Evolutionary conservation across 257 asterid species (phyloP), one percentile per base, ranked within the genome.

Genomic region (Verbascum thapsus): DNA sequence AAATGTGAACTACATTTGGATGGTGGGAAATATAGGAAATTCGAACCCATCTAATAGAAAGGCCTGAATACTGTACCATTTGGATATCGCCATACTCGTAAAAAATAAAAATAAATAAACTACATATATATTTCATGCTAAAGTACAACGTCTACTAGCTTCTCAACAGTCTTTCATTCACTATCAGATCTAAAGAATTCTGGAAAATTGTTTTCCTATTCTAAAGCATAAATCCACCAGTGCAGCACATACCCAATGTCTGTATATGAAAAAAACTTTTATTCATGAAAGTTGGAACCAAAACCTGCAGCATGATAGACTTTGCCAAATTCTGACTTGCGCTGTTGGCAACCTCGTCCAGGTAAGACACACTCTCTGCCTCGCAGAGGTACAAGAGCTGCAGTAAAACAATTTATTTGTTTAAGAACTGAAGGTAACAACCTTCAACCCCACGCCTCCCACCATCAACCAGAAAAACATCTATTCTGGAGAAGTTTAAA

Each of bases 301-400:
- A 63, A 50, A 94, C 98, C 99, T 90, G 85, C 16, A 82, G 73
- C 6, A 88, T 96, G 75, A 88, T 70, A 59, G 90, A 84, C 82
- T 94, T 79, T 3, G 97, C 91, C 85, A 90, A 72, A 59, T 74
- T 75, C 83, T 78, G 89, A 81, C 92, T 78, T 71, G 71, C 67
- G 58, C 76, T 80, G 76, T 90, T 84, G 69, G 96, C 90, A 63
- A 90, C 96, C 80, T 90, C 99, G 61, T 94, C 99, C 82, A 94
- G 83, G 81, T 90, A 94, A 64, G 99, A 90, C 3, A 84, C 84
- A 55, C 80, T 82, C 74, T 94, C 99, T 9, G 95, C 88, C 79
- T 94, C 99, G 41, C 97, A 94, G 17, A 94, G 99, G 78, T 82
- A 76, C 86, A 86, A 74, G 52, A 94, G 88, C 99, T 94, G 94